These are phyloP conservation scores for Helotiales sp. DNA, from an alignment of 2,329 filamentous ascomycete species.

Conservation along the genomic window DNA sequence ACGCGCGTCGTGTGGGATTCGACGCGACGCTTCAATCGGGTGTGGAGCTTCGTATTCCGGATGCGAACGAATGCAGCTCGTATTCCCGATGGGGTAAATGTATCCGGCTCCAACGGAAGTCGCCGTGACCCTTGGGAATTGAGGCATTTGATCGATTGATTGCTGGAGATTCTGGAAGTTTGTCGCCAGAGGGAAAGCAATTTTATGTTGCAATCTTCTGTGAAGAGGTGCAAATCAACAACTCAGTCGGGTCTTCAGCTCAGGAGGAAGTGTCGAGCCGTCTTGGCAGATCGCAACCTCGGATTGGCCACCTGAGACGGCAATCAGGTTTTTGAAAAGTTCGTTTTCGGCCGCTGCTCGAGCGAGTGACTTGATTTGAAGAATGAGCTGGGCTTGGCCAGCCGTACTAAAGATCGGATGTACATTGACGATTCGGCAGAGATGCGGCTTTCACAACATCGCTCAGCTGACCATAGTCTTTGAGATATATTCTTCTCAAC, in stretches of 20 bases:
- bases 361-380: background rate
- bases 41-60: constrained; percentile 4
- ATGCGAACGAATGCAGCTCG: background rate
- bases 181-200: no score
- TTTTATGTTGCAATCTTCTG: background rate
- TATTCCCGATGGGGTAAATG: background rate
- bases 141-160: no score
- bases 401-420: no score
- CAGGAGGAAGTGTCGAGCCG: background rate
- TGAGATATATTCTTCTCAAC: background rate
- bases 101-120: background rate
- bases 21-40: constrained; percentile 3
- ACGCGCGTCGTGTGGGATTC: background rate
- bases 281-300: background rate
- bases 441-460: no score
- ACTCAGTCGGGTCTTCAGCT: background rate
- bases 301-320: background rate
- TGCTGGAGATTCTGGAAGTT: no score
- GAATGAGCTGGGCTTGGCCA: no score
- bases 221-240: background rate
- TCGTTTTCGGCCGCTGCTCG: background rate
- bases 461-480: no score
- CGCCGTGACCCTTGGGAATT: background rate
- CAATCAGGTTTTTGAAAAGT: background rate
- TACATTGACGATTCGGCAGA: no score